A percentile compares a stretch with the other conserved stretches of the same genome.
Conservation (phyloP, 2,329 filamentous ascomycete genomes). For the Colletotrichum incanum region DNA sequence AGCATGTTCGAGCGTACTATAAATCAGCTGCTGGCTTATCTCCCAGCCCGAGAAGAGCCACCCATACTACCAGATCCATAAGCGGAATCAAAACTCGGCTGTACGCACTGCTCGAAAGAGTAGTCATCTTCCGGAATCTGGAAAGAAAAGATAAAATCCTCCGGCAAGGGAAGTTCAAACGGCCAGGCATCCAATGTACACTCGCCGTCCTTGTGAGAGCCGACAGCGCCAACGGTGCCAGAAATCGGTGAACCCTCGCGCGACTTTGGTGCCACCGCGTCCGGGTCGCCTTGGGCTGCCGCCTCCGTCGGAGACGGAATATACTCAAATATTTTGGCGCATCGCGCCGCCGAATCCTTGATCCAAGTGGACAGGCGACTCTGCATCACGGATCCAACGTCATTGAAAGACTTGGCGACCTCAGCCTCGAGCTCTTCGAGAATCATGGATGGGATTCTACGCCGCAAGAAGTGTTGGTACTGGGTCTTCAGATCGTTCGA, state of each 20-base stretch:
- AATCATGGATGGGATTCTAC: slow-evolving; percentile 52
- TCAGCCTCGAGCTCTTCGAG: slow-evolving; percentile 50
- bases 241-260: slow-evolving; percentile 8
- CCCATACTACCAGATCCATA: neutral
- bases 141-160: neutral
- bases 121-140: neutral
- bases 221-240: neutral
- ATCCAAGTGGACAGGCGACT: slow-evolving; percentile 16
- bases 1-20: neutral
- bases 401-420: slow-evolving; percentile 45
- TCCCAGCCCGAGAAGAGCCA: neutral
- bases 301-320: slow-evolving; percentile 20
- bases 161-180: neutral
- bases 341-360: slow-evolving; percentile 1
- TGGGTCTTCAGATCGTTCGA: slow-evolving; percentile 25
- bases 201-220: neutral
- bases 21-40: neutral
- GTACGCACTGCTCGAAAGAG: neutral
- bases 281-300: slow-evolving; percentile 18
- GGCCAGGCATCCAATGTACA: neutral
- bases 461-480: slow-evolving; percentile 48
- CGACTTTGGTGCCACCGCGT: neutral
- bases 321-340: slow-evolving; percentile 18
- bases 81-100: neutral
- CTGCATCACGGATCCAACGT: slow-evolving; percentile 33